Percentiles rank a stretch among this genome's conserved stretches.
These are phyloP conservation scores for Coprinellus aureogranulatus DNA, from an alignment of 768 basidiomycete species.

Conservation along the genomic window DNA sequence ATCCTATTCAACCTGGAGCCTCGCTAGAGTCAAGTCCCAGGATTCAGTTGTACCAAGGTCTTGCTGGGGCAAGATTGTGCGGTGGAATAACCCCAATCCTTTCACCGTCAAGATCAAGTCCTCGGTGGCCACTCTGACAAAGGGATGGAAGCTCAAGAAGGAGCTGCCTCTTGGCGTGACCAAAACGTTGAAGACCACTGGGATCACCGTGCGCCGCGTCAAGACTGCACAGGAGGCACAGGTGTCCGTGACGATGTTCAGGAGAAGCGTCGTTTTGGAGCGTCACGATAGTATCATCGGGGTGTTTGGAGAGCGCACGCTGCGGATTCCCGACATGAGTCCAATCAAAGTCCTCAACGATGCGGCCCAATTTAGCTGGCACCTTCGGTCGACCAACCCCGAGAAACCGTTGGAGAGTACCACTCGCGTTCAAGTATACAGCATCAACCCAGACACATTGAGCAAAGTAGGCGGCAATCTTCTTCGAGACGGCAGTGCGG, in stretches of 20 bases:
- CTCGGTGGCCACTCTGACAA: slow-evolving; percentile 44
- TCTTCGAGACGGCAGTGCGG: slow-evolving; percentile 46
- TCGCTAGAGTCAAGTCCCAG: slow-evolving; percentile 42
- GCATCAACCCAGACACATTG: slow-evolving; percentile 44
- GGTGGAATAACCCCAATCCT: slow-evolving; percentile 54
- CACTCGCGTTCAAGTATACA: slow-evolving; percentile 54
- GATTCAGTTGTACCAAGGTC: slow-evolving; percentile 26
- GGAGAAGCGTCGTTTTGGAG: slow-evolving; percentile 40
- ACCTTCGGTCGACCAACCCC: slow-evolving; percentile 52
- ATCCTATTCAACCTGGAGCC: slow-evolving; percentile 58
- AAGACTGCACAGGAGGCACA: slow-evolving; percentile 44
- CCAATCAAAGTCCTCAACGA: slow-evolving; percentile 47
- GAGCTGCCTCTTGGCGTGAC: slow-evolving; percentile 32
- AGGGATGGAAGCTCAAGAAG: slow-evolving; percentile 43
- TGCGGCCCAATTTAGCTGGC: slow-evolving; percentile 58
- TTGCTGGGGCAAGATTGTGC: slow-evolving; percentile 51
- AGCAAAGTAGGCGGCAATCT: slow-evolving; percentile 43
- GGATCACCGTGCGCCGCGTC: slow-evolving; percentile 47
- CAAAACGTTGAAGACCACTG: slow-evolving; percentile 32
- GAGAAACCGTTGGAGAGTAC: slow-evolving; percentile 43
- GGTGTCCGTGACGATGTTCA: slow-evolving; percentile 45
- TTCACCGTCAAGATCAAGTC: slow-evolving; percentile 54
- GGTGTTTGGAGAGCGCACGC: slow-evolving; percentile 30
- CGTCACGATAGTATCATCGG: slow-evolving; percentile 43
- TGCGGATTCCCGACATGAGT: slow-evolving; percentile 34